Percentiles rank a stretch among this genome's conserved stretches.
phyloP scores from a whole-genome alignment of 2,329 filamentous ascomycete species.

The Diaporthe sp. region DNA sequence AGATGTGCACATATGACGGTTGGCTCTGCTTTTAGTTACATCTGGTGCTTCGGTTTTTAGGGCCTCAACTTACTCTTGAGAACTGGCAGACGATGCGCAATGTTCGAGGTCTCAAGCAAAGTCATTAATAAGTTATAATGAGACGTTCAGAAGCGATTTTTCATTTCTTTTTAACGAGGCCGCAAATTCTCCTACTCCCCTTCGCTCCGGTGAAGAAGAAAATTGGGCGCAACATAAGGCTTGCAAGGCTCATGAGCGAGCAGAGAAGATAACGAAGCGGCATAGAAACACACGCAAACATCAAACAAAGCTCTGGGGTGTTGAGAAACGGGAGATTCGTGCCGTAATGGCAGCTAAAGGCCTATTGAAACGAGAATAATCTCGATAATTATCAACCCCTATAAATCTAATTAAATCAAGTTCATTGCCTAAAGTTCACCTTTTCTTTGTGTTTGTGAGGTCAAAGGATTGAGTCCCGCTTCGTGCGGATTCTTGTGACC shows the following conservation, averaged over 20 bases:
- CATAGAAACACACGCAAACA: not conserved
- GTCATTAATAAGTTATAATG: not conserved
- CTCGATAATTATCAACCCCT: not conserved
- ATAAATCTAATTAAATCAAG: not conserved
- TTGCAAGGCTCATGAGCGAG: not conserved
- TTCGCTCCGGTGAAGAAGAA: not conserved
- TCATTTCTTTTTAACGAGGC: not conserved
- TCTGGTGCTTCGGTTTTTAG: no score
- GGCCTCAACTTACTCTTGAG: no score
- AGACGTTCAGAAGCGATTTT: not conserved
- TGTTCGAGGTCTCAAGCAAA: no score
- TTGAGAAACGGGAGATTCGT: not conserved
- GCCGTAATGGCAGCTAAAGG: not conserved
- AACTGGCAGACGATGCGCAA: no score
- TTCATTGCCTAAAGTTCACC: not conserved
- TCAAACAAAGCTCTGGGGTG: not conserved
- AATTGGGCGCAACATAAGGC: not conserved
- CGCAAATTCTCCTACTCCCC: not conserved
- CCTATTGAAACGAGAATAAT: not conserved
- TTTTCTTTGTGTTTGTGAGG: no score
- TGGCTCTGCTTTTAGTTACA: no score
- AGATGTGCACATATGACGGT: no score
- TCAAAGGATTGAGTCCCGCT: no score
- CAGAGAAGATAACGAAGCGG: slow-evolving; percentile 5
- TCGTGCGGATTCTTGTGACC: no score